phyloP scores from a whole-genome alignment of 495 filamentous ascomycete species.

The Penicilliopsis zonata region DNA sequence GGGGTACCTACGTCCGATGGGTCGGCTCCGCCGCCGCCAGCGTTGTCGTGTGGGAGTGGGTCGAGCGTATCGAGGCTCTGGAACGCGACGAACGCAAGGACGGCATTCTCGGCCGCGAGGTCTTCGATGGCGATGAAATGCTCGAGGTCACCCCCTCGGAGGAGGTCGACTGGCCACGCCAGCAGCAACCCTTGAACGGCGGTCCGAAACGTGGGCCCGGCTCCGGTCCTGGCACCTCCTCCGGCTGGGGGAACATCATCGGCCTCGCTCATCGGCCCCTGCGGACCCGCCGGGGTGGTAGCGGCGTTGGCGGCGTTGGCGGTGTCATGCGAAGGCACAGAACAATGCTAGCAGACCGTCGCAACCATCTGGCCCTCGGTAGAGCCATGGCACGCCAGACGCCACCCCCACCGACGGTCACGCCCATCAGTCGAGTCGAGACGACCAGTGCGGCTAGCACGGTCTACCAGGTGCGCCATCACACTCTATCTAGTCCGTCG shows the following conservation, averaged over 20 bases:
- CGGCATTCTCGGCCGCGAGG: conserved; percentile 83
- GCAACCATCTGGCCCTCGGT: too few relatives aligned
- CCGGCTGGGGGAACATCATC: conserved; percentile 32
- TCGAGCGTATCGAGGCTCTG: conserved; percentile 93
- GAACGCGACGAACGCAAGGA: conserved; percentile 95
- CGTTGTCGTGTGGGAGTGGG: conserved; percentile 99
- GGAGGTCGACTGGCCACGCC: conserved; percentile 43
- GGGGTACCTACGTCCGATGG: conserved; percentile 97
- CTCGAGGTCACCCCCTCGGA: conserved; percentile 58
- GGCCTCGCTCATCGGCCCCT: conserved; percentile 26
- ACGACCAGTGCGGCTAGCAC: conserved; percentile 70
- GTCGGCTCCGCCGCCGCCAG: conserved; percentile 92
- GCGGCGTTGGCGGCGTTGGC: too few relatives aligned
- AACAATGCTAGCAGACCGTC: too few relatives aligned
- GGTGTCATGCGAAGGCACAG: too few relatives aligned
- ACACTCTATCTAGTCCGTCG: conserved; percentile 62
- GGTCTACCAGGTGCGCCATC: conserved; percentile 73
- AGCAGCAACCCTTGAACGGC: conserved; percentile 16
- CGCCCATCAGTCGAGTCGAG: conserved; percentile 67
- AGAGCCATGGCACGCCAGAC: conserved; percentile 37
- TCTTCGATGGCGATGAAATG: conserved; percentile 97
- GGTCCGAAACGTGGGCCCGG: conserved; percentile 30
- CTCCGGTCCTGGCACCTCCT: conserved; percentile 25
- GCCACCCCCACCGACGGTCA: conserved; percentile 50
- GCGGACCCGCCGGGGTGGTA: conserved; percentile 22